Base-by-base conservation (phyloP, 768 basidiomycete species). In the Favolaschia claudopus region DNA sequence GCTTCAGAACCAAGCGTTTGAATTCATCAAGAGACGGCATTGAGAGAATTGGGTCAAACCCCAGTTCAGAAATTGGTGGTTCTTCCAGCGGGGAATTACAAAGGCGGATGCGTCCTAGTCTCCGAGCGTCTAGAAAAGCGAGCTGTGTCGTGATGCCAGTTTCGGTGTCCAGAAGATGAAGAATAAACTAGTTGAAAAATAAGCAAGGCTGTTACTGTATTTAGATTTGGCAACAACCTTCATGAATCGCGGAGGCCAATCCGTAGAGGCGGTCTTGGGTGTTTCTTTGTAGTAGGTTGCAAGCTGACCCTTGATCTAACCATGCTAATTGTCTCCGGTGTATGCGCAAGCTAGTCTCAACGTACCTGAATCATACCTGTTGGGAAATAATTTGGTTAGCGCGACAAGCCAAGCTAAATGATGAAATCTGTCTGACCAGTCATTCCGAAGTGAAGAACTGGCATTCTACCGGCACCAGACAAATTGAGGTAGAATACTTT, bases 391-490 rank as follows among this genome's bases (percentile, higher is more conserved):
- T 36, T 10, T 36, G n/a, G n/a, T n/a, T n/a, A n/a, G n/a, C n/a
- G n/a, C n/a, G n/a, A n/a, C n/a, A n/a, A n/a, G n/a, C 34, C 34
- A 10, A n/a, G 34, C n/a, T 36, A 36, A 36, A 36, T n/a, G 34
- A n/a, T n/a, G 44, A 28, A 31, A 36, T 28, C 36, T 48, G 85
- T 88, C 75, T 89, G 87, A 31, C 91, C 91, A 1, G 91, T 92
- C 92, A 93, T 93, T 2, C 91, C 92, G 63, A 93, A 91, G 68
- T 93, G 91, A 44, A 92, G 72, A 3, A 92, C 87, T 4, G 91
- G 91, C 61, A 83, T 70, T 66, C 77, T 78, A 0, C 89, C 90
- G 14, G 74, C 58, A 7, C 89, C 89, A 28, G 84, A 81, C 3
- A 93, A 78, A 39, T 81, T 79, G 12, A 93, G 70, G 65, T 88